Percentiles rank a stretch among this genome's conserved stretches.
Evolutionary conservation across 805 yeast species (phyloP).

Genomic region (Metschnikowia amazonensis): DNA sequence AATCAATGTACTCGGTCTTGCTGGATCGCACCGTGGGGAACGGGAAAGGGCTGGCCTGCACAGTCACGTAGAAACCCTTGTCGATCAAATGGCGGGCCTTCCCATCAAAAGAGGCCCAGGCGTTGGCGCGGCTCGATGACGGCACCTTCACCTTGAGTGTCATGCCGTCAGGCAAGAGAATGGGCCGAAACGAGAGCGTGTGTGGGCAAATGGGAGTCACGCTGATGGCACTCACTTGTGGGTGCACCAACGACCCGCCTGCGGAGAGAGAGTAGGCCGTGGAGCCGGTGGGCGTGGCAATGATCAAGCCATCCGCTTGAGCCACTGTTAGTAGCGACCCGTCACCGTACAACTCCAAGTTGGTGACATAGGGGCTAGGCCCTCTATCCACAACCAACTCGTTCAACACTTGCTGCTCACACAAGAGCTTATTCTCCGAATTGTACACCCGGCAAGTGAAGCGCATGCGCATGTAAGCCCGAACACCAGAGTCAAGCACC

Average conservation of each 20-base stretch:
- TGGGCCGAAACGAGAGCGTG: slow-evolving; percentile 88
- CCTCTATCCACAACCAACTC: slow-evolving; percentile 92
- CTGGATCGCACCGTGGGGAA: slow-evolving; percentile 87
- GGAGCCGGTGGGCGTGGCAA: slow-evolving; percentile 94
- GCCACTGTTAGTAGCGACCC: slow-evolving; percentile 80
- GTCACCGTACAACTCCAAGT: slow-evolving; percentile 86
- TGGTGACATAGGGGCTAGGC: slow-evolving; percentile 87
- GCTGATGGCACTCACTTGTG: slow-evolving; percentile 86
- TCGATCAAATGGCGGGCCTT: slow-evolving; percentile 75
- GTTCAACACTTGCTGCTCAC: slow-evolving; percentile 77
- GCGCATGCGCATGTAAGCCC: slow-evolving; percentile 78
- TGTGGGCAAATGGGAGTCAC: slow-evolving; percentile 97
- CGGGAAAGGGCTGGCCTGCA: slow-evolving; percentile 84
- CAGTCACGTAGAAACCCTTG: slow-evolving; percentile 80
- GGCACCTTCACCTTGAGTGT: slow-evolving; percentile 79
- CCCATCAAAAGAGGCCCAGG: slow-evolving; percentile 98
- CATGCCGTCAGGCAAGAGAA: slow-evolving; percentile 92
- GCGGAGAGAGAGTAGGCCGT: slow-evolving; percentile 95
- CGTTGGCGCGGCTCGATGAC: slow-evolving; percentile 71
- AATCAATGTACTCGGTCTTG: slow-evolving; percentile 73
- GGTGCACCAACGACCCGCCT: slow-evolving; percentile 93
- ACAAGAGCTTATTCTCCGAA: slow-evolving; percentile 49
- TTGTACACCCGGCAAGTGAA: slow-evolving; percentile 70
- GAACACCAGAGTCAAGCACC: slow-evolving; percentile 67
- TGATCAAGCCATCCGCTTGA: slow-evolving; percentile 89